A percentile compares a stretch with the other conserved stretches of the same genome.
Conservation (phyloP, 225 moss, liverwort and hornwort genomes). For the Sphagnum contortum region DNA sequence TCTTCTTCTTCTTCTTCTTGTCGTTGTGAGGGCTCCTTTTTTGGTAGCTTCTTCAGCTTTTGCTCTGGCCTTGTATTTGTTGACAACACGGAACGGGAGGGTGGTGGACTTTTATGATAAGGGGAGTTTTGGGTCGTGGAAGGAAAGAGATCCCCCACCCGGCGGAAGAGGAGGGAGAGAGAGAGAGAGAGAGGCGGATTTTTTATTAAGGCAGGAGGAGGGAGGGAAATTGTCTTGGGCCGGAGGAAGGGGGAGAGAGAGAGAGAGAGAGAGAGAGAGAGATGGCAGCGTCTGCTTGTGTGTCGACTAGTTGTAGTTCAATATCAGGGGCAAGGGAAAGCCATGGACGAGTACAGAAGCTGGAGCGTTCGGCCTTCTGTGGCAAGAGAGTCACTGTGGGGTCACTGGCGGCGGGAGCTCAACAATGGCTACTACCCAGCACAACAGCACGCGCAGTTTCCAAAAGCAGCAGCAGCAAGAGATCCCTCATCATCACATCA, state of each 20-base stretch:
- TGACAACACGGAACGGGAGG: too few relatives aligned
- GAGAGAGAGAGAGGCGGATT: background rate
- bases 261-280: background rate
- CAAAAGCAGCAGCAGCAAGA: background rate
- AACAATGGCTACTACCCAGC: slow-evolving; percentile 9
- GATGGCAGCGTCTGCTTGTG: slow-evolving; percentile 28
- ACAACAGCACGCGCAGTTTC: background rate
- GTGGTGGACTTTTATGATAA: too few relatives aligned
- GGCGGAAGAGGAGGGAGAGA: too few relatives aligned
- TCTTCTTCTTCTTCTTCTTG: too few relatives aligned
- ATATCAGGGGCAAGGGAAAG: slow-evolving; percentile 12
- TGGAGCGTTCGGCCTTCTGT: slow-evolving; percentile 22
- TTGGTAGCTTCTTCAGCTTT: too few relatives aligned
- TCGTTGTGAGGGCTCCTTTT: too few relatives aligned
- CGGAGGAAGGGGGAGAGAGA: background rate
- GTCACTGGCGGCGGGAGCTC: slow-evolving; percentile 13
- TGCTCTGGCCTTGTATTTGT: too few relatives aligned
- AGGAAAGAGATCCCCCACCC: too few relatives aligned
- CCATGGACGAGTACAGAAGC: slow-evolving; percentile 5
- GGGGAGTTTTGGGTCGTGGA: too few relatives aligned
- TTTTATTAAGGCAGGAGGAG: background rate
- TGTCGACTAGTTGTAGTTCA: slow-evolving; percentile 21
- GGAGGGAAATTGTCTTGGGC: background rate
- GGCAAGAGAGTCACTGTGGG: slow-evolving; percentile 23
- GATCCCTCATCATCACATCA: slow-evolving; percentile 20